Evolutionary conservation across 2,329 filamentous ascomycete genomes (phyloP).

Genomic region (Dryadomyces quercivorus): DNA sequence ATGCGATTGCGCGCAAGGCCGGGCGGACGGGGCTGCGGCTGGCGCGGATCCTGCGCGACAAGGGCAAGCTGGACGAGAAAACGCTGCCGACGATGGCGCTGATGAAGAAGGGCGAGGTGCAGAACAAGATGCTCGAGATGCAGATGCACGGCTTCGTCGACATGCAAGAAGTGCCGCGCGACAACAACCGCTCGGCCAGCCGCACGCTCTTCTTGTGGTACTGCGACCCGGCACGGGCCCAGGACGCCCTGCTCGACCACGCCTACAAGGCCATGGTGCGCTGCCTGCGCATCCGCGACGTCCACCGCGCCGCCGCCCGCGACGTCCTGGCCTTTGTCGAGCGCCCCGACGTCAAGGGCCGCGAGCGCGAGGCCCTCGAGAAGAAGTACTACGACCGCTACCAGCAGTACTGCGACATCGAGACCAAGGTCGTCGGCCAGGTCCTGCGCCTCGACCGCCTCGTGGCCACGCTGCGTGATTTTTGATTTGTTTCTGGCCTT

Average conservation of each 20-base stretch:
- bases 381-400: slow-evolving; percentile 58
- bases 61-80: slow-evolving; percentile 93
- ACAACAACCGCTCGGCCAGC: slow-evolving; percentile 67
- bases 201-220: slow-evolving; percentile 87
- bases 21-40: slow-evolving; percentile 68
- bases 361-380: slow-evolving; percentile 69
- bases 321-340: slow-evolving; percentile 71
- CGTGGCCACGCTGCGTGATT: slow-evolving; percentile 73
- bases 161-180: slow-evolving; percentile 86
- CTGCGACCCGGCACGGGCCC: slow-evolving; percentile 66
- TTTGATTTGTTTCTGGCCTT: slow-evolving; percentile 24
- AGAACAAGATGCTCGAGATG: slow-evolving; percentile 73
- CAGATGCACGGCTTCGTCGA: slow-evolving; percentile 79
- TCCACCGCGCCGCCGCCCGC: slow-evolving; percentile 60
- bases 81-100: slow-evolving; percentile 69
- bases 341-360: slow-evolving; percentile 73
- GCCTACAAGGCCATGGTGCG: slow-evolving; percentile 85
- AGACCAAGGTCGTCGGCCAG: slow-evolving; percentile 66
- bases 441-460: slow-evolving; percentile 73
- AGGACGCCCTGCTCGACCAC: slow-evolving; percentile 61
- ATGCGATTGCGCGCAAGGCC: slow-evolving; percentile 65
- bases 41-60: slow-evolving; percentile 71
- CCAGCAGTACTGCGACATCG: slow-evolving; percentile 46
- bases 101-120: slow-evolving; percentile 74
- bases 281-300: slow-evolving; percentile 65